phyloP scores from a whole-genome alignment of 495 filamentous ascomycete genomes.

The Trichoderma asperelloides region DNA sequence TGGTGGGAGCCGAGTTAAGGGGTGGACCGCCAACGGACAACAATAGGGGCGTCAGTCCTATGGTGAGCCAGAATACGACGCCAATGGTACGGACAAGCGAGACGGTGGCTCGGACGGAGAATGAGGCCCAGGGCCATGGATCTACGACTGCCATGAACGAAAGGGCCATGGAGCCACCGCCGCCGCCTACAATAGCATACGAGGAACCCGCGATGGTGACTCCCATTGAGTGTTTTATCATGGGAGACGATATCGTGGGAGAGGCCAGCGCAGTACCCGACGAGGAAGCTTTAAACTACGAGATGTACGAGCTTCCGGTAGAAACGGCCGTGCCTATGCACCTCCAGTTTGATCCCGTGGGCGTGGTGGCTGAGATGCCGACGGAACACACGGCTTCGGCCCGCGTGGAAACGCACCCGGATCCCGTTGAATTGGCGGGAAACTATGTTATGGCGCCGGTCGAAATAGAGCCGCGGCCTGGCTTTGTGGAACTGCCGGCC shows the following conservation, averaged over 20 bases:
- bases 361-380: conserved; percentile 36
- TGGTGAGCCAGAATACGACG: conserved; percentile 6
- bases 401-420: conserved; percentile 29
- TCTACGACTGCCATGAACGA: conserved; percentile 11
- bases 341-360: conserved; percentile 21
- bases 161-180: conserved; percentile 17
- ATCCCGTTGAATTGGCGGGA: conserved; percentile 33
- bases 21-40: background rate
- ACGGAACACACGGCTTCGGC: conserved; percentile 26
- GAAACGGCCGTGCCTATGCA: conserved; percentile 14
- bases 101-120: background rate
- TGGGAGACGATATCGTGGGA: background rate
- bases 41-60: background rate
- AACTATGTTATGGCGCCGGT: conserved; percentile 16
- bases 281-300: background rate
- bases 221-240: background rate
- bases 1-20: background rate
- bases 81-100: background rate
- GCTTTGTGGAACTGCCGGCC: conserved; percentile 26
- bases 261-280: background rate
- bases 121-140: background rate
- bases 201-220: conserved; percentile 16
- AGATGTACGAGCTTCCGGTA: conserved; percentile 19
- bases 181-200: conserved; percentile 14
- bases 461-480: conserved; percentile 15